Percentiles rank a stretch among this genome's conserved stretches.
These are phyloP conservation scores for Candida odintsovae DNA, from an alignment of 805 yeast genomes.

Conservation along the genomic window DNA sequence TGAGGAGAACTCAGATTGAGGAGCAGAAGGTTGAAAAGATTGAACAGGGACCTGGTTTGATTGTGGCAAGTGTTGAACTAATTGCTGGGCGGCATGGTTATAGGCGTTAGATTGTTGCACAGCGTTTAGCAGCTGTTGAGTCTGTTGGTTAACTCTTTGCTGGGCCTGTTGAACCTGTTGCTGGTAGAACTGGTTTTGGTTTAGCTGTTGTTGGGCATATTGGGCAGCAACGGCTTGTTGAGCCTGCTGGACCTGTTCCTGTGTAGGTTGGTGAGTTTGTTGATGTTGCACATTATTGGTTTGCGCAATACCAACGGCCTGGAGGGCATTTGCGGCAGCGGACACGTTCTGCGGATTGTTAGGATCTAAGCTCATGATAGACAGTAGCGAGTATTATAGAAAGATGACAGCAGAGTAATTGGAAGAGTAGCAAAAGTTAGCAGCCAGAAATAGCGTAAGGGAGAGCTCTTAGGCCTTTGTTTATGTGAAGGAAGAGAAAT, in stretches of 20 bases:
- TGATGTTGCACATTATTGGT: constrained; percentile 16
- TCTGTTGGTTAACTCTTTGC: constrained; percentile 3
- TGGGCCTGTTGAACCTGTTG: constrained; percentile 19
- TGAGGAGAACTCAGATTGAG: constrained; percentile 19
- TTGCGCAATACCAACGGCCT: constrained; percentile 18
- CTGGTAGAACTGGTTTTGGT: constrained; percentile 16
- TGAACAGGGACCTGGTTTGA: constrained; percentile 3
- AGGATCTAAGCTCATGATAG: constrained; percentile 14
- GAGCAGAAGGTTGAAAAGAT: constrained; percentile 18
- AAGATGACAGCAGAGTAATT: not conserved
- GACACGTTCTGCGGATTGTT: constrained; percentile 8
- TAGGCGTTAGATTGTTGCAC: constrained; percentile 15
- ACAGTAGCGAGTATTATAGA: not conserved
- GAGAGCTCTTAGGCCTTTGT: not conserved
- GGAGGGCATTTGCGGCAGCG: constrained; percentile 22
- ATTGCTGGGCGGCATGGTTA: constrained; percentile 15
- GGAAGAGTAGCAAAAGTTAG: not conserved
- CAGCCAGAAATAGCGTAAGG: not conserved
- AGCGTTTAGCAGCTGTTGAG: constrained; percentile 3
- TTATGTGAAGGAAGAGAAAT: not conserved
- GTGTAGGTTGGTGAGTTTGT: constrained; percentile 13
- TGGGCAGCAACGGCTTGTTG: constrained; percentile 8
- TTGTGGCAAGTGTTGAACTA: constrained; percentile 13
- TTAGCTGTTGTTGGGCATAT: constrained; percentile 15
- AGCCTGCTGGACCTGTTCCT: constrained; percentile 14